These are phyloP conservation scores for Cercophora sp. DNA, from an alignment of 495 filamentous ascomycete genomes.

Conservation along the genomic window DNA sequence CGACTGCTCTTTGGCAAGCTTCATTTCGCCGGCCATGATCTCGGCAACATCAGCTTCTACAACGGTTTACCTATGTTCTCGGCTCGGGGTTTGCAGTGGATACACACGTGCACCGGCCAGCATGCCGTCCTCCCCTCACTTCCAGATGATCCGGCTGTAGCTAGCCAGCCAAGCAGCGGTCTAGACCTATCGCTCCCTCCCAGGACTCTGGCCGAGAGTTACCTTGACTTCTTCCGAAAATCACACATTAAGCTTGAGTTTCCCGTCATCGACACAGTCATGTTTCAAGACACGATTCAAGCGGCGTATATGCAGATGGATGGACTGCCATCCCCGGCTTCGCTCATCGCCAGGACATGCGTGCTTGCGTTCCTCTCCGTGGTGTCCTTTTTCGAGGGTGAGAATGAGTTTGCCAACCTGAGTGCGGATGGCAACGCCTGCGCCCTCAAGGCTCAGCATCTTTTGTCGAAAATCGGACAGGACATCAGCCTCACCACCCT, in stretches of 20 bases:
- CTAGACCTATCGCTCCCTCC: constrained; percentile 14
- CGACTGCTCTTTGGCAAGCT: constrained; percentile 28
- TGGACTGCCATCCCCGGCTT: constrained; percentile 1
- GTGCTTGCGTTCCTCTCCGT: constrained; percentile 46
- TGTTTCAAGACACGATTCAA: constrained; percentile 41
- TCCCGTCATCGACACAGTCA: constrained; percentile 36
- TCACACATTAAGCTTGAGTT: constrained; percentile 40
- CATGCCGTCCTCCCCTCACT: constrained; percentile 35
- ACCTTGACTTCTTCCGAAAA: constrained; percentile 13
- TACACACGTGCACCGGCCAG: constrained; percentile 45
- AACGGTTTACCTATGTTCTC: constrained; percentile 47
- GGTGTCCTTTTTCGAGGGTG: constrained; percentile 25
- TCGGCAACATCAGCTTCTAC: constrained; percentile 44
- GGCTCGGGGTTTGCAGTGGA: constrained; percentile 43
- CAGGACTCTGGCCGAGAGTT: constrained; percentile 12
- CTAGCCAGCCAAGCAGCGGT: not conserved
- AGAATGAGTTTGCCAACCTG: constrained; percentile 5
- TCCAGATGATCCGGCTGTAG: constrained; percentile 20
- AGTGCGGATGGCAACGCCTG: constrained; percentile 36
- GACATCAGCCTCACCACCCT: constrained; percentile 38
- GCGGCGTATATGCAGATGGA: constrained; percentile 31
- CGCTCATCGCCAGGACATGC: constrained; percentile 34
- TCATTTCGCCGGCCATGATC: constrained; percentile 46
- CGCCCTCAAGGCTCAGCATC: constrained; percentile 34
- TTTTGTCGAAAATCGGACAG: constrained; percentile 41